Base-by-base conservation (phyloP, 352 stramenopile species). In the Phytophthora citrophthora region DNA sequence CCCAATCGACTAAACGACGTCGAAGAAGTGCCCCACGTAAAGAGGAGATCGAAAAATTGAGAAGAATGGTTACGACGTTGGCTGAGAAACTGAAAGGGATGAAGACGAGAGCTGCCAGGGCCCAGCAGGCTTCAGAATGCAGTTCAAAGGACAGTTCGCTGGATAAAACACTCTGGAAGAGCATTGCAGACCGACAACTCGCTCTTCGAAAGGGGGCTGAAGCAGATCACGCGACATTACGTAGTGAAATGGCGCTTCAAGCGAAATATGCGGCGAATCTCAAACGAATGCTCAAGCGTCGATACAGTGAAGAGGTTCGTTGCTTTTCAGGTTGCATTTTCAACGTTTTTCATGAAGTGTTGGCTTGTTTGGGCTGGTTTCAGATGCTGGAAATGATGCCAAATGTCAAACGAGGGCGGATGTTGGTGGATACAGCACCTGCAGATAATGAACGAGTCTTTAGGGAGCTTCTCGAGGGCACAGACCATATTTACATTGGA, bases 361-460 rank as follows among this genome's bases (percentile, higher is more conserved):
- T 50, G 23, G 38, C 44, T 6, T 2, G 20, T 40, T 54, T 49
- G 3, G 8, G 0, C 5, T 5, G 53, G 6, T 3, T 55, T 4
- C 54, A 71, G 62, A 71, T 66, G 62, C 56, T 71, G 12, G 62
- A 71, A 16, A n/a, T 66, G 24, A 29, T 67, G 43, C 62, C 62
- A 8, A 43, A 62, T 12, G 4, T 29, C 11, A 57, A 64, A 12
- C 55, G 62, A 4, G 47, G 26, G 4, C 15, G 39, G 23, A 45
- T 15, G 20, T 1, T 24, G 2, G 16, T 29, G 12, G 5, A 5
- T 5, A 61, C 61, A 8, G 13, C 16, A 2, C 32, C 36, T 4
- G 3, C 5, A 0, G 45, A 65, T 13, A 49, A 49, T 9, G 29
- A 53, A 3, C 55, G 27, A 0, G 23, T 71, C 15, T 71, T 62